Conservation (phyloP, 441 rosid genomes). For the Metrosideros polymorpha region DNA sequence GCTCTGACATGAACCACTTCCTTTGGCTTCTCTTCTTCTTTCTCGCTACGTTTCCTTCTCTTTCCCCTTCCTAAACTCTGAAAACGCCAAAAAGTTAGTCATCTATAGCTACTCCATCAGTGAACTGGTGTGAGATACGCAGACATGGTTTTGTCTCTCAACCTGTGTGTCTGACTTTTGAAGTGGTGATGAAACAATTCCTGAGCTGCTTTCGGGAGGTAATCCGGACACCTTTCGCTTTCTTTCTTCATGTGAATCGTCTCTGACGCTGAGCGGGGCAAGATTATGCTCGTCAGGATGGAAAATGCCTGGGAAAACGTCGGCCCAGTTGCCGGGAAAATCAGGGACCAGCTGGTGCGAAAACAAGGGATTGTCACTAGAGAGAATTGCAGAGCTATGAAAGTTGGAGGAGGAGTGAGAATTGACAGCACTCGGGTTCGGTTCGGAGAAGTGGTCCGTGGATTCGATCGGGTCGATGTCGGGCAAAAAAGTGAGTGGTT, state of each 20-base stretch:
- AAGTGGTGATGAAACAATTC: slow-evolving; percentile 21
- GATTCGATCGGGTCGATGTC: slow-evolving; percentile 25
- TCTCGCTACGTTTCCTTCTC: slow-evolving; percentile 28
- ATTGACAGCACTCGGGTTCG: slow-evolving; percentile 7
- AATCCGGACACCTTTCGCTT: slow-evolving; percentile 28
- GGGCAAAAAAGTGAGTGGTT: slow-evolving; percentile 14
- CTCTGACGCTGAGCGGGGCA: background rate
- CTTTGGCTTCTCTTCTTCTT: slow-evolving; percentile 28
- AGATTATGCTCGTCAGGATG: slow-evolving; percentile 5
- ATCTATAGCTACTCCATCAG: background rate
- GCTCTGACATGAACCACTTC: slow-evolving; percentile 73
- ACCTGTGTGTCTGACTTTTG: slow-evolving; percentile 12
- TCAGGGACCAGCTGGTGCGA: slow-evolving; percentile 12
- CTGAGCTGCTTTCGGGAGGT: slow-evolving; percentile 23
- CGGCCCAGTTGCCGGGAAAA: slow-evolving; percentile 18
- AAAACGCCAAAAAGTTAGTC: background rate
- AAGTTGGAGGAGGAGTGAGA: slow-evolving; percentile 10
- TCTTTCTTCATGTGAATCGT: slow-evolving; percentile 16
- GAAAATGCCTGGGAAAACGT: slow-evolving; percentile 15
- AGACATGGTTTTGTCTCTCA: slow-evolving; percentile 10
- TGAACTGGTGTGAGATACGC: background rate
- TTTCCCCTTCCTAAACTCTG: slow-evolving; percentile 44
- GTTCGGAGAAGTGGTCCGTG: slow-evolving; percentile 14
- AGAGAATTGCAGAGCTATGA: slow-evolving; percentile 15
- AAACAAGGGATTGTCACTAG: slow-evolving; percentile 15